These are phyloP conservation scores for Rubia yunnanensis DNA, from an alignment of 257 asterid species.

Conservation along the genomic window DNA sequence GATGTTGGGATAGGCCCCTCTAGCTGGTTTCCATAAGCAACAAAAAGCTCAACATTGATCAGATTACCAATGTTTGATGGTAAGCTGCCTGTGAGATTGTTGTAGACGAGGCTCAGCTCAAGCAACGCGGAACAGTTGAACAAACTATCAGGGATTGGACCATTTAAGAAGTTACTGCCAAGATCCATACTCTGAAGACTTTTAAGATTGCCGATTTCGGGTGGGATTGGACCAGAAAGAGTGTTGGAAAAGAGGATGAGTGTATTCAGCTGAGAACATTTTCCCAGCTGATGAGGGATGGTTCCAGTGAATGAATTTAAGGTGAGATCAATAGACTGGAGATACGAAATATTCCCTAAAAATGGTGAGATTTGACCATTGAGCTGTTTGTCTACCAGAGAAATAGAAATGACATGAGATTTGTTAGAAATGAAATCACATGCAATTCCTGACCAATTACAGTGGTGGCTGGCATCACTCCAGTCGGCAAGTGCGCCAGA, in stretches of 20 bases:
- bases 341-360: constrained; percentile 55
- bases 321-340: constrained; percentile 73
- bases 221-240: constrained; percentile 55
- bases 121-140: constrained; percentile 49
- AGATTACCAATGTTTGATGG: constrained; percentile 52
- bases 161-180: constrained; percentile 49
- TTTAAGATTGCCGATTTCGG: constrained; percentile 40
- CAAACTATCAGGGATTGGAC: constrained; percentile 48
- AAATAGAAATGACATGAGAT: constrained; percentile 35
- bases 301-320: constrained; percentile 53
- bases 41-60: constrained; percentile 32
- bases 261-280: constrained; percentile 33
- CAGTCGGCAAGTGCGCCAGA: constrained; percentile 42
- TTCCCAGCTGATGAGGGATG: constrained; percentile 31
- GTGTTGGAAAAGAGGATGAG: constrained; percentile 39
- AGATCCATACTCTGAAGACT: constrained; percentile 41
- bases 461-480: constrained; percentile 41
- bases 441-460: constrained; percentile 70
- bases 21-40: constrained; percentile 32
- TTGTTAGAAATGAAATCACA: constrained; percentile 32
- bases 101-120: constrained; percentile 36
- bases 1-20: constrained; percentile 60
- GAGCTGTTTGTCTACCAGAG: constrained; percentile 43
- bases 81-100: constrained; percentile 55
- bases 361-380: constrained; percentile 45